These are phyloP conservation scores for Aspergillus melleus DNA, from an alignment of 2,329 filamentous ascomycete species.

Conservation along the genomic window DNA sequence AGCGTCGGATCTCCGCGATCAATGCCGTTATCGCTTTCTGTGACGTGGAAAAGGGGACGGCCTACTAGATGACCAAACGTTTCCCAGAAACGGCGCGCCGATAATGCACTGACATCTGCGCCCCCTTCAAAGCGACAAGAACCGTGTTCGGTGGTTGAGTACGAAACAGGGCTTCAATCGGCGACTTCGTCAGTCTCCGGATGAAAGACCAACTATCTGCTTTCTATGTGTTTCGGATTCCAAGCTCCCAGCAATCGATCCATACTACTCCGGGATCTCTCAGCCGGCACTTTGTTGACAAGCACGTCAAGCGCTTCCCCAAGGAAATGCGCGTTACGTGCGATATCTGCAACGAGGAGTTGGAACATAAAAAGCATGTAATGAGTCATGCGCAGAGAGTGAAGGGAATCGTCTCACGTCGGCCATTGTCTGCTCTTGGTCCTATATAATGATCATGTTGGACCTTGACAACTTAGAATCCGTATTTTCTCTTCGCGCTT, in stretches of 20 bases:
- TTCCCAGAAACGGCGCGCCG: slow-evolving; percentile 14
- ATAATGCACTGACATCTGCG: slow-evolving; percentile 7
- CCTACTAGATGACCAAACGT: slow-evolving; percentile 17
- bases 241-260: slow-evolving; percentile 14
- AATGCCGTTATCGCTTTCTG: slow-evolving; percentile 28
- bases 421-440: slow-evolving; percentile 12
- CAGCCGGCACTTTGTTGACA: slow-evolving; percentile 21
- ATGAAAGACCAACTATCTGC: slow-evolving; percentile 20
- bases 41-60: slow-evolving; percentile 25
- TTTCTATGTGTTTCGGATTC: slow-evolving; percentile 22
- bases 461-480: no score
- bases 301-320: slow-evolving; percentile 19
- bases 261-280: slow-evolving; percentile 23
- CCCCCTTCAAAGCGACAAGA: slow-evolving; percentile 17
- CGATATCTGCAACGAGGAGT: slow-evolving; percentile 16
- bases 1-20: slow-evolving; percentile 25
- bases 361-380: slow-evolving; percentile 15
- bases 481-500: no score
- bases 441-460: slow-evolving; percentile 5
- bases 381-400: slow-evolving; percentile 21
- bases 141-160: slow-evolving; percentile 1
- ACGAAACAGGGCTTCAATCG: slow-evolving; percentile 10
- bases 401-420: slow-evolving; percentile 17
- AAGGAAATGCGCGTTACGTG: slow-evolving; percentile 21
- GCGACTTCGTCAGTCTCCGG: slow-evolving; percentile 14